phyloP scores from a whole-genome alignment of 2,329 filamentous ascomycete species.

The Macrophomina phaseolina region DNA sequence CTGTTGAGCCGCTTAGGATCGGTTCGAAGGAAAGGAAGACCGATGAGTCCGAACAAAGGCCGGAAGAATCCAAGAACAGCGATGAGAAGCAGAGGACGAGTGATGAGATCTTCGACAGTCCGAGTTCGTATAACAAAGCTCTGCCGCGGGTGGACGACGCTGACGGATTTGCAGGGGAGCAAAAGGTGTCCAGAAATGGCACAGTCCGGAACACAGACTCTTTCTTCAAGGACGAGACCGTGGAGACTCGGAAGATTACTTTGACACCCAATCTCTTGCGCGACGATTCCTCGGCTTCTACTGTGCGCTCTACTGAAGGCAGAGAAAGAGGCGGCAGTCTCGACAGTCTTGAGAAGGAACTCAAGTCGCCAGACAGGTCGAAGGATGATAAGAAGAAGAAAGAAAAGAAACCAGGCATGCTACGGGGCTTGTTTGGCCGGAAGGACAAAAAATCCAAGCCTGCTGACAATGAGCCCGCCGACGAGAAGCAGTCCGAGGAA shows the following conservation, averaged over 20 bases:
- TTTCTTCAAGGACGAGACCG: constrained; percentile 95
- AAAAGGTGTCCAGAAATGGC: constrained; percentile 72
- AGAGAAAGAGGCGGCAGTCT: constrained; percentile 68
- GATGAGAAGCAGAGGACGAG: constrained; percentile 65
- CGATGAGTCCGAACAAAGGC: constrained; percentile 37
- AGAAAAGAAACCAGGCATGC: constrained; percentile 72
- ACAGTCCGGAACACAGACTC: constrained; percentile 91
- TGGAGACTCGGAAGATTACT: constrained; percentile 96
- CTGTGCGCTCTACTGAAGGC: constrained; percentile 39
- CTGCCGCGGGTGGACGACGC: background rate
- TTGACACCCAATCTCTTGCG: constrained; percentile 90
- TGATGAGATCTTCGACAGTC: constrained; percentile 13
- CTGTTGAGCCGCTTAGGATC: constrained; percentile 46
- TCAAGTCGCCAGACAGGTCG: constrained; percentile 64
- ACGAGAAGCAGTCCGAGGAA: constrained; percentile 54
- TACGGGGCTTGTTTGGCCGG: constrained; percentile 71
- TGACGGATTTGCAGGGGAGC: constrained; percentile 35
- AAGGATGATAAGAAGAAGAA: constrained; percentile 78
- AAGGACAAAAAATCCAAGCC: constrained; percentile 65
- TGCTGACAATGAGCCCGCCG: constrained; percentile 44
- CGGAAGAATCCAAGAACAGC: constrained; percentile 48
- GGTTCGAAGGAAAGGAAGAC: constrained; percentile 37
- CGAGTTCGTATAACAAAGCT: background rate
- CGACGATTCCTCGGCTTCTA: constrained; percentile 67
- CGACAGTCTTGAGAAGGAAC: constrained; percentile 75